Conservation (phyloP, 108 stramenopile genomes). For the Nitzschia palea region DNA sequence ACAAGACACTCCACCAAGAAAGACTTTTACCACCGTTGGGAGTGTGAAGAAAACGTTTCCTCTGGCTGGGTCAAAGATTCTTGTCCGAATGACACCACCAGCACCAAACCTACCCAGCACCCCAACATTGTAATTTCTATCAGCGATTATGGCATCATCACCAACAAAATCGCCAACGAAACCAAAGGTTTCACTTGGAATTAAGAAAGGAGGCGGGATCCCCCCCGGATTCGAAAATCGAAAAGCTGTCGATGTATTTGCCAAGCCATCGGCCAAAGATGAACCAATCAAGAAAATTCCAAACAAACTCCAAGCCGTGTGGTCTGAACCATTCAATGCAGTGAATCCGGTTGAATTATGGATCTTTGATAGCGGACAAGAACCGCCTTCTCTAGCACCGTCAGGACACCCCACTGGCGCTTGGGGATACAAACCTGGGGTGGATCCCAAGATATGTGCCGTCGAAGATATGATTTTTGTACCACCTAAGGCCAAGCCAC, state of each 20-base stretch:
- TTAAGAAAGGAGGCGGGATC: constrained; percentile 8
- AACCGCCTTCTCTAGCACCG: neutral
- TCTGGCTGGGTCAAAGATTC: too few relatives aligned
- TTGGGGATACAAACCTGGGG: constrained; percentile 27
- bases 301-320: constrained; percentile 14
- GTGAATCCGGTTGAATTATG: constrained; percentile 8
- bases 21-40: too few relatives aligned
- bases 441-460: constrained; percentile 7
- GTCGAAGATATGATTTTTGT: constrained; percentile 12
- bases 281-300: constrained; percentile 6
- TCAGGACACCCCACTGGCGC: constrained; percentile 9
- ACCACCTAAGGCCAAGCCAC: constrained; percentile 15
- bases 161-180: too few relatives aligned
- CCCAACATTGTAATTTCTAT: too few relatives aligned
- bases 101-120: neutral
- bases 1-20: too few relatives aligned
- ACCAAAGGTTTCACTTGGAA: neutral
- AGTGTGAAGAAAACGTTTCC: too few relatives aligned
- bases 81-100: neutral
- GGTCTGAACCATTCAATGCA: constrained; percentile 13
- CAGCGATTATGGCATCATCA: too few relatives aligned
- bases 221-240: constrained; percentile 4
- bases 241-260: neutral
- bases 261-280: constrained; percentile 1
- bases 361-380: constrained; percentile 8